Evolutionary conservation across 495 filamentous ascomycete species (phyloP).

Genomic region (Penicillium daleae): DNA sequence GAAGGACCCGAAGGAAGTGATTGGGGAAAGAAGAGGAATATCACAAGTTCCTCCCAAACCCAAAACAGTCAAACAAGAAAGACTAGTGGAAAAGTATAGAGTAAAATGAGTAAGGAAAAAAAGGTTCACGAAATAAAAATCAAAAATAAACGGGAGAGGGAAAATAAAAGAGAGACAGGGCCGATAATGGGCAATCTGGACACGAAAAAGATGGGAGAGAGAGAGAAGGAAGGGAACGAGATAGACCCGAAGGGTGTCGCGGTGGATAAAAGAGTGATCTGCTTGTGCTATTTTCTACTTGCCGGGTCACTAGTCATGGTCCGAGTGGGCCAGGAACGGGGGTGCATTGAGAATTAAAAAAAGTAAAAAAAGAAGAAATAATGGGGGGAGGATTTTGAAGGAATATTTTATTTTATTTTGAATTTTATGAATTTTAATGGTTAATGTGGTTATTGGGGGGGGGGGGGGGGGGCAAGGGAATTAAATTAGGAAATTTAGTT

Average conservation of each 20-base stretch:
- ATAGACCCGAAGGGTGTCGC: constrained; percentile 29
- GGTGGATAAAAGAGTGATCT: constrained; percentile 54
- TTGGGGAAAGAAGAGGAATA: constrained; percentile 34
- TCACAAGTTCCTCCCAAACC: constrained; percentile 31
- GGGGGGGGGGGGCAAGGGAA: not conserved
- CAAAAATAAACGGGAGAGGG: constrained; percentile 27
- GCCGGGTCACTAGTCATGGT: constrained; percentile 37
- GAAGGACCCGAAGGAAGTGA: constrained; percentile 33
- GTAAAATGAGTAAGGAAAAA: constrained; percentile 30
- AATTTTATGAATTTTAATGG: not conserved
- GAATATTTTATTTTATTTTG: not conserved
- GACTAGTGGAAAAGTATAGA: constrained; percentile 28
- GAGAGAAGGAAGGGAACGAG: constrained; percentile 28
- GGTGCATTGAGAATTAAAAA: not conserved
- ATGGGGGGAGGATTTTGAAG: not conserved
- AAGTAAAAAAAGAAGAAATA: constrained; percentile 14
- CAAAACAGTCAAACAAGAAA: constrained; percentile 31
- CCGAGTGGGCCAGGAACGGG: constrained; percentile 37
- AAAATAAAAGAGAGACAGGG: constrained; percentile 45
- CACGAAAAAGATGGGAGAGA: constrained; percentile 22
- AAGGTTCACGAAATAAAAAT: constrained; percentile 33
- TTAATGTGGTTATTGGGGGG: too few species aligned
- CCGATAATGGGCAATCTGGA: constrained; percentile 28
- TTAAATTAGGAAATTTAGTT: not conserved
- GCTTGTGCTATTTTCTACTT: constrained; percentile 40